Base-by-base conservation (phyloP, 345 rosid genomes). In the Physaria fendleri region DNA sequence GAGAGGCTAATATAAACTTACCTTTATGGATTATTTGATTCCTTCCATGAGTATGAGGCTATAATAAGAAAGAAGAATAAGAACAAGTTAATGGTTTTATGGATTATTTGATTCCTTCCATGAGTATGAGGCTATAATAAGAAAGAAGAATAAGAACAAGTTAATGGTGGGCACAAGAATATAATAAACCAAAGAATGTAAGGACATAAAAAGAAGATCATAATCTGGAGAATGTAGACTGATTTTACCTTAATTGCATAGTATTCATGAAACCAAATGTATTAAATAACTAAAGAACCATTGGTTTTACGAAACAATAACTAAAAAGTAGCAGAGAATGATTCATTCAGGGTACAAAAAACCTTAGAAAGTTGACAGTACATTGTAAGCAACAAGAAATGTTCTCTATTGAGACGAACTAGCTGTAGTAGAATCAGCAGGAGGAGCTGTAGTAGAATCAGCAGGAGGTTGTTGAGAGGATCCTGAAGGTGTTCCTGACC, bases 151-250 rank as follows among this genome's bases (percentile, higher is more conserved):
- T n/a, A 62, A 69, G 65, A 68, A 22, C 66, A 62, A 51, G 76
- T 63, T 62, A 67, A 63, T 37, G 66, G 72, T 61, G 69, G 65
- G 64, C 51, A 45, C 25, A 33, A 56, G 75, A 68, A 64, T 69
- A 41, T 42, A 47, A 74, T 27, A 70, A 69, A 67, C 64, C 71
- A 40, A 59, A 10, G 15, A 56, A 22, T 58, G 69, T 58, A 61
- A 63, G 65, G 66, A 64, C 64, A 67, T n/a, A 32, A 54, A 57
- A 33, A 32, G 71, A 69, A 62, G 70, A 51, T 47, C 59, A 29
- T 63, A 72, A 62, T 64, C 9, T 60, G 56, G 61, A 47, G 45
- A 62, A 12, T 48, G 46, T 37, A 56, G 56, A 29, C 46, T 60
- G 59, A 44, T 48, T 40, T 38, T 38, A 66, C 77, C n/a, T n/a